phyloP scores from a whole-genome alignment of 345 rosid species.

The Clausena lansium region DNA sequence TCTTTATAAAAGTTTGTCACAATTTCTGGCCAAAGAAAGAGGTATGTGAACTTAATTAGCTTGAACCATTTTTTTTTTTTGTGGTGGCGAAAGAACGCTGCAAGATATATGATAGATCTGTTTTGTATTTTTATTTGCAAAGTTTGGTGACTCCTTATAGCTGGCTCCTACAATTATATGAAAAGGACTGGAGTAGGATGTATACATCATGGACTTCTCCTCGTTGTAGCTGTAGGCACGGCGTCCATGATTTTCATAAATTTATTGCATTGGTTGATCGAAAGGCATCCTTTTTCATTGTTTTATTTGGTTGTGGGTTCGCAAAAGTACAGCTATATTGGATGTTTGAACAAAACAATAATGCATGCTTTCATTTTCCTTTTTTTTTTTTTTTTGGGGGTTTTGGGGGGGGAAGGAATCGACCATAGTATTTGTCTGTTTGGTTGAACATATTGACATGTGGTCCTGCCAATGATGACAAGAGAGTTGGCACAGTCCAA shows the following conservation, averaged over 20 bases:
- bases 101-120: neutral
- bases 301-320: constrained; percentile 21
- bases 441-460: neutral
- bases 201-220: neutral
- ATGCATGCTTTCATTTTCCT: neutral
- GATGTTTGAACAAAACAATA: neutral
- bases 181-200: constrained; percentile 9
- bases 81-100: too few species aligned
- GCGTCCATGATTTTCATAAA: constrained; percentile 22
- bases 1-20: neutral
- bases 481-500: neutral
- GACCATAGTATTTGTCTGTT: neutral
- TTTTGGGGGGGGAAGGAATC: too few species aligned
- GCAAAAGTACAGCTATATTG: constrained; percentile 19
- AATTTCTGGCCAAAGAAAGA: neutral
- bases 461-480: neutral
- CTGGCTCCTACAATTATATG: constrained; percentile 20
- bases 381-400: too few species aligned
- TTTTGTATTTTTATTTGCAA: neutral
- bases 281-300: constrained; percentile 14
- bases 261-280: constrained; percentile 11
- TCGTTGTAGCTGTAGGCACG: constrained; percentile 20
- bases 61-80: too few species aligned
- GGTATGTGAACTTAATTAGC: neutral
- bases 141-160: constrained; percentile 19